Evolutionary conservation across 192 early-diverging fungal genomes (phyloP), one percentile per base, ranked within the genome.

Genomic region (Coemansia biformis): DNA sequence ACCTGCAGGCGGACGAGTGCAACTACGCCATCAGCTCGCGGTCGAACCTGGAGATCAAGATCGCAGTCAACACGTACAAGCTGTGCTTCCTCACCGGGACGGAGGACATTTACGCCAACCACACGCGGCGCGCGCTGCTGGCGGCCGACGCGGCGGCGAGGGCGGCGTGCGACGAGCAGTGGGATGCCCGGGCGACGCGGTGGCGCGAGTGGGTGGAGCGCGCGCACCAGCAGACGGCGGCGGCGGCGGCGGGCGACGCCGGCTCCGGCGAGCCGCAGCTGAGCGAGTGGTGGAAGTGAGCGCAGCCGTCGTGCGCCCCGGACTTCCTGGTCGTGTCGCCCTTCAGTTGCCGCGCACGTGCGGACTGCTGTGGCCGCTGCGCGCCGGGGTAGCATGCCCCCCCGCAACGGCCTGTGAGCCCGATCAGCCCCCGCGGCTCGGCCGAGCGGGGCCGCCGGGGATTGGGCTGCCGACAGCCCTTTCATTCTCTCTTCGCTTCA

Each of bases 61-160:
- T 99, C 36, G 89, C 90, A 34, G 81, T 90, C 37, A 93, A 97
- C 63, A 94, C 94, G 8, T 99, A 99, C 80, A 91, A 92, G 76
- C 88, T 99, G 46, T 98, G 92, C 60, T 99, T 92, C 63, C 86
- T 99, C 21, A 89, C 86, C 36, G 79, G 87, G 18, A 93, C 93
- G 4, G 96, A 99, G 63, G 96, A 99, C 50, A 68, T 96, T 89
- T 77, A 74, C 59, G 69, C 78, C 69, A 65, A 69, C 58, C 71
- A 69, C 49, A 44, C 70, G 41, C 43, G 73, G n/a, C 56, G 73
- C 19, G 57, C 53, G 4, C 36, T 37, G 41, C 46, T 69, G 33
- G 36, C 32, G 1, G 29, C 43, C 4, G 48, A 56, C n/a, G 44
- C 31, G 21, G 42, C 51, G 18, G 55, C 52, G n/a, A 46, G 58